Evolutionary conservation across 805 yeast species (phyloP).

Genomic region (Pichia eremophila): DNA sequence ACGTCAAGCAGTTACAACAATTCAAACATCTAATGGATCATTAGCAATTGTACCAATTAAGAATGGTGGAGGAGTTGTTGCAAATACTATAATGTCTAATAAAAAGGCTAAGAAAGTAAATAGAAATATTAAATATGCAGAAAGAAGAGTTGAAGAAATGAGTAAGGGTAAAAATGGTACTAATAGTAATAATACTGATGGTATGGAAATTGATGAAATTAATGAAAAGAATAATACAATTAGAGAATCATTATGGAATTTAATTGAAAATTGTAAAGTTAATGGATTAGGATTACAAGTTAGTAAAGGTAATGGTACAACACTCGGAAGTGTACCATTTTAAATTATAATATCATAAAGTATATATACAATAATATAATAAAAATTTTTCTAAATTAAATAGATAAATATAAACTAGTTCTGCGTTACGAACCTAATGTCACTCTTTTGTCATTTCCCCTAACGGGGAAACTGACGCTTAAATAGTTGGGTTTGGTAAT

Average conservation of each 20-base stretch:
- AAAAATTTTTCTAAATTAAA: too few relatives aligned
- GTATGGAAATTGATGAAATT: conserved; percentile 24
- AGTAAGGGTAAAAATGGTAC: conserved; percentile 14
- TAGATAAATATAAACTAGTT: too few relatives aligned
- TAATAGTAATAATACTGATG: conserved; percentile 33
- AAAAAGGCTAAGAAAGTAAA: conserved; percentile 72
- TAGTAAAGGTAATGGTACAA: conserved; percentile 49
- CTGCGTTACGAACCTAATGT: too few relatives aligned
- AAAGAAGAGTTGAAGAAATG: conserved; percentile 32
- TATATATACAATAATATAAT: too few relatives aligned
- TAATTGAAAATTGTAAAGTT: conserved; percentile 49
- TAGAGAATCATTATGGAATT: conserved; percentile 63
- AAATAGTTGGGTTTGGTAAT: too few relatives aligned
- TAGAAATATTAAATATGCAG: conserved; percentile 67
- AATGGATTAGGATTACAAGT: conserved; percentile 30
- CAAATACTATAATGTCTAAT: conserved; percentile 59
- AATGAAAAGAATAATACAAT: conserved; percentile 30
- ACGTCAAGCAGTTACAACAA: conserved; percentile 4
- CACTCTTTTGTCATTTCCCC: too few relatives aligned
- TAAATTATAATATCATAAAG: neutral
- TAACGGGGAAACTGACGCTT: too few relatives aligned
- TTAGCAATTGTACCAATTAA: conserved; percentile 36
- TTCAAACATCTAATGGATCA: conserved; percentile 10
- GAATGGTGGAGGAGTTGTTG: conserved; percentile 26
- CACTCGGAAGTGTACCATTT: conserved; percentile 36